Evolutionary conservation across 2,329 filamentous ascomycete genomes (phyloP).

Genomic region (Claviceps fusiformis): DNA sequence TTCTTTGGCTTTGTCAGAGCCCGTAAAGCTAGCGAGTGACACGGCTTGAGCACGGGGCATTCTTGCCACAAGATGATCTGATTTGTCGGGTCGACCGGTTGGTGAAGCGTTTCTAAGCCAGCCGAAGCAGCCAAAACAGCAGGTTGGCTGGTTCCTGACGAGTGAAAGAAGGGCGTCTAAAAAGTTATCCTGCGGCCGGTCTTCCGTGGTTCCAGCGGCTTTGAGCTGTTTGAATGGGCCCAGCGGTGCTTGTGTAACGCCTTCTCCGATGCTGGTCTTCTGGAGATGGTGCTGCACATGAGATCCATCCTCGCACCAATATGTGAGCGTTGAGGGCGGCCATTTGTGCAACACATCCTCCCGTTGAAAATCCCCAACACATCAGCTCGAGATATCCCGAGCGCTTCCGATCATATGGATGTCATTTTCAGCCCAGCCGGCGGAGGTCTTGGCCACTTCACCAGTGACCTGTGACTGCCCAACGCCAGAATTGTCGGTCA

Average conservation of each 20-base stretch:
- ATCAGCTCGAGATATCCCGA: not conserved
- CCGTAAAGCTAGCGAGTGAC: conserved; percentile 23
- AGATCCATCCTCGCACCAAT: conserved; percentile 18
- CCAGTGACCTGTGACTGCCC: not conserved
- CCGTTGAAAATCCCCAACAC: not conserved
- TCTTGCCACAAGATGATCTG: conserved; percentile 13
- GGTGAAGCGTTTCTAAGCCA: conserved; percentile 18
- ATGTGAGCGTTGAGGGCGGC: conserved; percentile 25
- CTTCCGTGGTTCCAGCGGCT: conserved; percentile 17
- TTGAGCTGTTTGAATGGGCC: conserved; percentile 21
- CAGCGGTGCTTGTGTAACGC: conserved; percentile 16
- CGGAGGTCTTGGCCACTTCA: too few species aligned
- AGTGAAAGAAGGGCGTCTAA: conserved; percentile 20
- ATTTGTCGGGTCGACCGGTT: conserved; percentile 14
- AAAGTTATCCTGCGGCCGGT: conserved; percentile 18
- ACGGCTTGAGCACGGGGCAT: conserved; percentile 17
- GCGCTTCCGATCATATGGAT: not conserved
- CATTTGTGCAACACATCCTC: conserved; percentile 8
- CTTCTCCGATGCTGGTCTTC: conserved; percentile 17
- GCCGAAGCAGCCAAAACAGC: conserved; percentile 17
- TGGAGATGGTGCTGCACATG: conserved; percentile 28
- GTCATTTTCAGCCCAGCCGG: too few species aligned
- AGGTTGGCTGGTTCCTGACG: conserved; percentile 16
- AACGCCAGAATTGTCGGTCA: not conserved
- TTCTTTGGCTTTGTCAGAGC: conserved; percentile 17